A percentile compares a stretch with the other conserved stretches of the same genome.
Conservation (phyloP, 352 stramenopile genomes). For the Phytophthora idaei region DNA sequence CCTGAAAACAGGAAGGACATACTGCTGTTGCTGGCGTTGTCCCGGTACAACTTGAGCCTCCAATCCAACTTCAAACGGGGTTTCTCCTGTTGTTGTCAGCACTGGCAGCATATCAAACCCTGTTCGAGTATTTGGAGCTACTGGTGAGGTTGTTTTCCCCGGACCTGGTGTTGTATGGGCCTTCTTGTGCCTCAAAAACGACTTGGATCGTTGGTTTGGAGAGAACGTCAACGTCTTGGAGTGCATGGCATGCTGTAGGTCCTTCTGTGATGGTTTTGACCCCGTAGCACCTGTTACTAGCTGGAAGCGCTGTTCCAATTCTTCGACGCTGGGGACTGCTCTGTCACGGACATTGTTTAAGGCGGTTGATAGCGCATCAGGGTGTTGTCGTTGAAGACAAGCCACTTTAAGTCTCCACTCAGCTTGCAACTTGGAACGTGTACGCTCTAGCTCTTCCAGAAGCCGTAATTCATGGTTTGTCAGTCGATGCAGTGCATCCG, state of each 20-base stretch:
- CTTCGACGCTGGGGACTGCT: constrained; percentile 34
- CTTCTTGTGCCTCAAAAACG: constrained; percentile 57
- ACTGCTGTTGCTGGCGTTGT: constrained; percentile 34
- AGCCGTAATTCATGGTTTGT: constrained; percentile 81
- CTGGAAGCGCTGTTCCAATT: constrained; percentile 49
- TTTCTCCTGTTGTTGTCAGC: constrained; percentile 72
- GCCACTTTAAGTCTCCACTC: constrained; percentile 75
- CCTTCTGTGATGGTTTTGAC: constrained; percentile 13
- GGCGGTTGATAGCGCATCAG: constrained; percentile 26
- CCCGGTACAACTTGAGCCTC: constrained; percentile 22
- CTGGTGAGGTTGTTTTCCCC: constrained; percentile 3
- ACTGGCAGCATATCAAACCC: constrained; percentile 71
- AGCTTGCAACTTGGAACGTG: constrained; percentile 62
- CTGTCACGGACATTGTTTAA: constrained; percentile 26
- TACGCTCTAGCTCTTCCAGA: constrained; percentile 81
- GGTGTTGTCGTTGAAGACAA: constrained; percentile 53
- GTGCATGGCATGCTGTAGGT: constrained; percentile 48
- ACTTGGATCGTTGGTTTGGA: constrained; percentile 51
- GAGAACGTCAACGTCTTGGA: constrained; percentile 51
- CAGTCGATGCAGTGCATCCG: constrained; percentile 68
- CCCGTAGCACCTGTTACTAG: constrained; percentile 33
- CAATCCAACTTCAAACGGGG: constrained; percentile 75
- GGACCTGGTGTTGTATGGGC: constrained; percentile 11
- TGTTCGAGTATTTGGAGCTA: constrained; percentile 35
- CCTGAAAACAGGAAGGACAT: constrained; percentile 75